Conservation (phyloP, 371 early-diverging fungal genomes). For the Rhizopus sp. region DNA sequence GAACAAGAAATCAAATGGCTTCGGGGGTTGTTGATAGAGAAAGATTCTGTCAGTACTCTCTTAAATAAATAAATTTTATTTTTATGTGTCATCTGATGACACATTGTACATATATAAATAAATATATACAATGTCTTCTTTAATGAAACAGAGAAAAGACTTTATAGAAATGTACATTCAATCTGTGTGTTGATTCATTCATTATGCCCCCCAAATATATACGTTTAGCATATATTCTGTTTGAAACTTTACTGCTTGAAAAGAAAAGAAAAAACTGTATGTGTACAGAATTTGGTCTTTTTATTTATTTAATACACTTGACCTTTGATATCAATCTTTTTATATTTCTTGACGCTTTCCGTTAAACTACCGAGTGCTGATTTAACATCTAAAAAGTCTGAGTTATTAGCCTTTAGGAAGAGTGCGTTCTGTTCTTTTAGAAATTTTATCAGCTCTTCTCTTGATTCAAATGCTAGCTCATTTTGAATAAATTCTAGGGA, state of each 20-base stretch:
- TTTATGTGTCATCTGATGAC: no score
- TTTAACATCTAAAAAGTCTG: conserved; percentile 54
- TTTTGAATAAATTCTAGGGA: conserved; percentile 43
- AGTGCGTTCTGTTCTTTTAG: conserved; percentile 39
- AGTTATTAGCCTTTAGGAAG: conserved; percentile 11
- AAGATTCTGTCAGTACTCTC: conserved; percentile 38
- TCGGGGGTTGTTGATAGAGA: conserved; percentile 80
- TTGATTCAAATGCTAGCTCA: conserved; percentile 55
- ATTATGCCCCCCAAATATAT: no score
- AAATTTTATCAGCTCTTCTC: conserved; percentile 47
- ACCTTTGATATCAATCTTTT: conserved; percentile 76
- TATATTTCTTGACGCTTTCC: conserved; percentile 62
- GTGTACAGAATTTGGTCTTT: background rate
- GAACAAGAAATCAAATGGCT: conserved; percentile 90
- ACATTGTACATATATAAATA: no score
- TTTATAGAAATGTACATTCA: no score
- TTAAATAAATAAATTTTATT: background rate
- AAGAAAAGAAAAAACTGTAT: background rate
- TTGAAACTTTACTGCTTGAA: no score
- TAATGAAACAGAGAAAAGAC: no score
- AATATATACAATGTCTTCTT: no score
- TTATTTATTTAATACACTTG: conserved; percentile 28
- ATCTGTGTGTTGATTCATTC: no score
- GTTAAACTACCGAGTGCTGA: conserved; percentile 47
- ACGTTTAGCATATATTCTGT: no score